A percentile compares a stretch with the other conserved stretches of the same genome.
phyloP scores from a whole-genome alignment of 352 stramenopile genomes.

The Phytopythium ostracodes region DNA sequence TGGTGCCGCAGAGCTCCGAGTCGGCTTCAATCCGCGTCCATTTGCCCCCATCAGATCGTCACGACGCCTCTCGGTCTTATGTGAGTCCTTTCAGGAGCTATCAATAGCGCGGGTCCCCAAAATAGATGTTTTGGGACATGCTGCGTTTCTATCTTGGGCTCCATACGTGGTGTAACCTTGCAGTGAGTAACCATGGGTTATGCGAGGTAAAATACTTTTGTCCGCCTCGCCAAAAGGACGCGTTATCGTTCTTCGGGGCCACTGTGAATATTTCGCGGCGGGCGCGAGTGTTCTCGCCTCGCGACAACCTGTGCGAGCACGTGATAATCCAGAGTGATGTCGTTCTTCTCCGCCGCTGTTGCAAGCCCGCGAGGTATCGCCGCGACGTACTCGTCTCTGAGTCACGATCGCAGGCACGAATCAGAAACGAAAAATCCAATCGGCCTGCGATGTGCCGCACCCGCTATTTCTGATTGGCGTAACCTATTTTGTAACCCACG shows the following conservation, averaged over 20 bases:
- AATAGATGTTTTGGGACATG: background rate
- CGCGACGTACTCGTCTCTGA: background rate
- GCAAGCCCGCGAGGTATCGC: background rate
- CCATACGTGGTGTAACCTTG: background rate
- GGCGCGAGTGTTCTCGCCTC: background rate
- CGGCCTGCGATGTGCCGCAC: background rate
- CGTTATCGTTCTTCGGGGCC: no score
- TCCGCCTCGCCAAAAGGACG: no score
- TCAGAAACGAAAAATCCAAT: background rate
- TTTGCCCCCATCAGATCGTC: background rate
- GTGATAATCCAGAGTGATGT: background rate
- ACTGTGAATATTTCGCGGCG: background rate
- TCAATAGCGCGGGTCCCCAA: background rate
- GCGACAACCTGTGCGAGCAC: background rate
- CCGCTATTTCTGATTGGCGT: background rate
- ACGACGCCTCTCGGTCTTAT: background rate
- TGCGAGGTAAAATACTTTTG: no score
- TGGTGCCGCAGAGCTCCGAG: background rate
- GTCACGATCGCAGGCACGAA: background rate
- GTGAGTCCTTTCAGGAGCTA: background rate
- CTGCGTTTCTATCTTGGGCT: background rate
- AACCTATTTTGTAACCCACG: constrained; percentile 5
- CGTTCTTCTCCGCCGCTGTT: background rate
- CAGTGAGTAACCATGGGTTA: no score
- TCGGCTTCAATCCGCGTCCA: background rate